Percentiles rank a stretch among this genome's conserved stretches.
phyloP scores from a whole-genome alignment of 2,329 filamentous ascomycete genomes.

The Xylariaceae sp. region DNA sequence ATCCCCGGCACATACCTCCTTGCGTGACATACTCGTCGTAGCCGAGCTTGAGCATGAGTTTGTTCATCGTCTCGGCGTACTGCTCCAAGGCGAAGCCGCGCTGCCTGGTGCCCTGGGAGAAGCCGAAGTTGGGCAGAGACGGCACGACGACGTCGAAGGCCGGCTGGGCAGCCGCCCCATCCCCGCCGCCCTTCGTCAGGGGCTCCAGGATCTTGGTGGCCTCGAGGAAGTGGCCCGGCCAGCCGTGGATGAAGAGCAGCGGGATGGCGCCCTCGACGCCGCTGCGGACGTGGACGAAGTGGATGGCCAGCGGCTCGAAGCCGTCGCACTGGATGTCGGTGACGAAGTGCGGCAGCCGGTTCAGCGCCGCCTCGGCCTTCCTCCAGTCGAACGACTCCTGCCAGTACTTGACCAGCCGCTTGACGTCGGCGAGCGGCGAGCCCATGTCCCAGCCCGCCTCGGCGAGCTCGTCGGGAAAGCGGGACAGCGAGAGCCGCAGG shows the following conservation, averaged over 20 bases:
- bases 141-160: conserved; percentile 50
- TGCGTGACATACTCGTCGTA: conserved; percentile 48
- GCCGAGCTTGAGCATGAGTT: conserved; percentile 60
- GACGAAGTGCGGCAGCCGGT: conserved; percentile 27
- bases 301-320: conserved; percentile 29
- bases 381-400: conserved; percentile 28
- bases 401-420: conserved; percentile 28
- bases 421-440: conserved; percentile 27
- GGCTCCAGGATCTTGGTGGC: conserved; percentile 52
- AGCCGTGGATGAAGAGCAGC: conserved; percentile 26
- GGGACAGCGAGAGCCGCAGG: conserved; percentile 25
- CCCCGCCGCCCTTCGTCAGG: conserved; percentile 28
- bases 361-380: conserved; percentile 26
- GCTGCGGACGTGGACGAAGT: conserved; percentile 30
- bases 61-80: conserved; percentile 58
- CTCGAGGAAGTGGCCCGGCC: conserved; percentile 64
- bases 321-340: conserved; percentile 29
- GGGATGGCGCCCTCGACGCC: conserved; percentile 22
- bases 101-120: conserved; percentile 30
- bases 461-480: conserved; percentile 32
- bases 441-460: conserved; percentile 31
- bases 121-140: conserved; percentile 38
- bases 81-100: conserved; percentile 44
- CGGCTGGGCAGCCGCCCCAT: conserved; percentile 21
- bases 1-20: conserved; percentile 15